These are phyloP conservation scores for Canna indica DNA, from an alignment of 176 grass and related monocot species.

Conservation along the genomic window DNA sequence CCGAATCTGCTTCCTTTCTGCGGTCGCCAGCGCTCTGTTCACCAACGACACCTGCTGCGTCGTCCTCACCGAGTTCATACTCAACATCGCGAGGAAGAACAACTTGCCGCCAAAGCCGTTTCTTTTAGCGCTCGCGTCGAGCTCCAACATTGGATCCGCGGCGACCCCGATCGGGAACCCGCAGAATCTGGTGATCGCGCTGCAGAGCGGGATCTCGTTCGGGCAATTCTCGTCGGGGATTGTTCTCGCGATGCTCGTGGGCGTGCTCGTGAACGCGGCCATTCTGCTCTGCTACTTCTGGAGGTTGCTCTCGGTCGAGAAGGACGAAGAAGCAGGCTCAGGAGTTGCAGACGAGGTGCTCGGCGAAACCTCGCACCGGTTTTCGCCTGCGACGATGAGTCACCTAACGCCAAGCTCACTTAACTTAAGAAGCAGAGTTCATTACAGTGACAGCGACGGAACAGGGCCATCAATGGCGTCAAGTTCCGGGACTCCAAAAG, in stretches of 20 bases:
- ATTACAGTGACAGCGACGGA: neutral
- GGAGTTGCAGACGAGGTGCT: constrained; percentile 38
- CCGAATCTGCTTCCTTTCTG: constrained; percentile 56
- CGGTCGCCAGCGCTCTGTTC: constrained; percentile 74
- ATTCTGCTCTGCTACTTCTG: constrained; percentile 71
- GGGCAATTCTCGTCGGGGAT: constrained; percentile 52
- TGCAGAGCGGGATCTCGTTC: constrained; percentile 80
- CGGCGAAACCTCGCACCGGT: constrained; percentile 62
- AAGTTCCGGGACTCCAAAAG: neutral
- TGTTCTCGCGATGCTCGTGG: constrained; percentile 55
- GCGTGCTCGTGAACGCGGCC: constrained; percentile 42
- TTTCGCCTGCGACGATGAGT: constrained; percentile 80
- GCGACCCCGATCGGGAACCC: constrained; percentile 89
- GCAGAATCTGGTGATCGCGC: constrained; percentile 94
- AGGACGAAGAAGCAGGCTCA: constrained; percentile 15
- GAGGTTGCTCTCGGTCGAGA: constrained; percentile 47
- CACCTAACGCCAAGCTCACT: constrained; percentile 14
- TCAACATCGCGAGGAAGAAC: constrained; percentile 82
- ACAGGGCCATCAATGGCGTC: neutral
- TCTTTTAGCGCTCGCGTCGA: constrained; percentile 58
- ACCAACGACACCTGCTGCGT: constrained; percentile 97
- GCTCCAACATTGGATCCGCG: constrained; percentile 76
- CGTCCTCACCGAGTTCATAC: constrained; percentile 61
- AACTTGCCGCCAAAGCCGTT: constrained; percentile 64
- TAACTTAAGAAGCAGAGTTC: neutral